Conservation (phyloP, 1,139 yeast species). For the Suzukiozyma palmioleophila region DNA sequence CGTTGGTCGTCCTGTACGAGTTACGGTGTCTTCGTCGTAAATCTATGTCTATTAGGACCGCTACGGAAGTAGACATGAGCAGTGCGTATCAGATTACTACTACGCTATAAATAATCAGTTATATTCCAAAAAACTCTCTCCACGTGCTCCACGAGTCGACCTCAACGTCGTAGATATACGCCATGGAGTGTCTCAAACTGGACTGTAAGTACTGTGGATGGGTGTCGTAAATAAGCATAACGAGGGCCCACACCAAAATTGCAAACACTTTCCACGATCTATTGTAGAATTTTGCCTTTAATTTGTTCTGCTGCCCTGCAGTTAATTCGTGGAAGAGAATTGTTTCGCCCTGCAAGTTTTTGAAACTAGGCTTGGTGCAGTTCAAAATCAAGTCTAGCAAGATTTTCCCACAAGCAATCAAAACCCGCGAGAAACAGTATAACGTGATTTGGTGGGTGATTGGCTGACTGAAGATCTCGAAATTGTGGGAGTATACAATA, state of each 20-base stretch:
- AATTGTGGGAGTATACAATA: constrained; percentile 61
- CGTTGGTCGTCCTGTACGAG: too few species aligned
- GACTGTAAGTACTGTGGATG: constrained; percentile 64
- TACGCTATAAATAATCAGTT: constrained; percentile 2
- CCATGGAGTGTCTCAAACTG: constrained; percentile 68
- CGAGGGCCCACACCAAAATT: constrained; percentile 69
- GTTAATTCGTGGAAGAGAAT: constrained; percentile 28
- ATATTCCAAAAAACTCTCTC: constrained; percentile 40
- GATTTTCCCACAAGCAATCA: constrained; percentile 50
- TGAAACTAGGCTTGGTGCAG: constrained; percentile 34
- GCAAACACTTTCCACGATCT: constrained; percentile 63
- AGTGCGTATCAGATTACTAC: too few species aligned
- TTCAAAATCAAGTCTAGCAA: constrained; percentile 34
- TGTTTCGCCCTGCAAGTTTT: constrained; percentile 16
- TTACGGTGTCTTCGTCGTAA: too few species aligned
- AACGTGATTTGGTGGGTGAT: constrained; percentile 58
- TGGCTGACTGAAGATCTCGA: constrained; percentile 41
- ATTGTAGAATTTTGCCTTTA: constrained; percentile 32
- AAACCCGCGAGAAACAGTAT: constrained; percentile 57
- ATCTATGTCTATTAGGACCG: too few species aligned
- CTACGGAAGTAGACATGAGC: too few species aligned
- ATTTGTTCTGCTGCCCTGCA: constrained; percentile 29
- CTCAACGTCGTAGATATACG: constrained; percentile 61
- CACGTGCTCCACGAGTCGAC: constrained; percentile 40
- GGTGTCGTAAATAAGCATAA: constrained; percentile 65